These are phyloP conservation scores for Teratosphaeria nubilosa DNA, from an alignment of 2,329 filamentous ascomycete species.

Conservation along the genomic window DNA sequence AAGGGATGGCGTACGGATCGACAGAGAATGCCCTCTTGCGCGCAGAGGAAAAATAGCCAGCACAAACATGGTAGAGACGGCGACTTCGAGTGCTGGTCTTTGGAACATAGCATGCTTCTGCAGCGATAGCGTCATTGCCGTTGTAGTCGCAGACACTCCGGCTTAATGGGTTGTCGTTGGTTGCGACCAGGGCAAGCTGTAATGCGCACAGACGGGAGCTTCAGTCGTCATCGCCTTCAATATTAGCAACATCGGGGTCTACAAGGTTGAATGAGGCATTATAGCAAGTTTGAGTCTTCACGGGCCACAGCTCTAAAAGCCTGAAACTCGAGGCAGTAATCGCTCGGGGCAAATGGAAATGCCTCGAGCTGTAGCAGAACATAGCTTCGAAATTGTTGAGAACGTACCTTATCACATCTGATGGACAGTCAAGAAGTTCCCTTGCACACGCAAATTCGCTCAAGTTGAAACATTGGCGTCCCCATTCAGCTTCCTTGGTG, in stretches of 20 bases:
- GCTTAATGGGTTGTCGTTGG: not conserved
- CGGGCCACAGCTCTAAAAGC: not conserved
- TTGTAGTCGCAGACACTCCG: not conserved
- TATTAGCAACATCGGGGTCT: not conserved
- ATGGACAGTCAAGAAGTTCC: not conserved
- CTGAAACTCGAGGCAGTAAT: not conserved
- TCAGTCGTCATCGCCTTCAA: too few relatives aligned
- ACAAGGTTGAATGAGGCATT: not conserved
- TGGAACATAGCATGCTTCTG: not conserved
- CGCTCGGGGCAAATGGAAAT: not conserved
- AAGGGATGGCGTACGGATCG: not conserved
- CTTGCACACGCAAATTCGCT: not conserved
- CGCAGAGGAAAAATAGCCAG: not conserved
- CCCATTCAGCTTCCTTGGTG: not conserved
- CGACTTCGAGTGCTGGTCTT: conserved; percentile 42
- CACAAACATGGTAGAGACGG: not conserved
- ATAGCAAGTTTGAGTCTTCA: not conserved
- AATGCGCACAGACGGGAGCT: not conserved
- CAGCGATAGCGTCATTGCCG: not conserved
- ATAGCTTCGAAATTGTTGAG: not conserved
- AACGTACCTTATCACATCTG: not conserved
- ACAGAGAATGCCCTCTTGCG: not conserved
- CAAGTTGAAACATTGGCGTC: not conserved
- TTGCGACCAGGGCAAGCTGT: not conserved
- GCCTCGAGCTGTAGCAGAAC: not conserved